phyloP scores from a whole-genome alignment of 768 basidiomycete genomes.

The Tylopilus rubrobrunneus region DNA sequence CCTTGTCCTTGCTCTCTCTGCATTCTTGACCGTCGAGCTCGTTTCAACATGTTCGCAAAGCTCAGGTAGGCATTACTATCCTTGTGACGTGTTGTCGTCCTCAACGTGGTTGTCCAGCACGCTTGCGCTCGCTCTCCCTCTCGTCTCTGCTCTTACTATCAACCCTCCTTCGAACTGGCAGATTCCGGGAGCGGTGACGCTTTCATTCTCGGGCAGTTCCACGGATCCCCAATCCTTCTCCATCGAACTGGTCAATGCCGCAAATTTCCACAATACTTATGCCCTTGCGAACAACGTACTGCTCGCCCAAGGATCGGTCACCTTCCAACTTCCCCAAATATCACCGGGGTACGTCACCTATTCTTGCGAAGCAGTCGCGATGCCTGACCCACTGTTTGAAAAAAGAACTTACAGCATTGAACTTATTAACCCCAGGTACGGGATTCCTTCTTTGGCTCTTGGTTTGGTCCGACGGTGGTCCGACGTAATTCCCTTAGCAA shows the following conservation, averaged over 20 bases:
- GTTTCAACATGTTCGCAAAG: constrained; percentile 47
- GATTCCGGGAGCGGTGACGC: constrained; percentile 33
- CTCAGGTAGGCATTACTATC: constrained; percentile 35
- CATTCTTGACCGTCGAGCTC: background rate
- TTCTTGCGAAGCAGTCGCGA: background rate
- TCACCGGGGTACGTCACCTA: constrained; percentile 36
- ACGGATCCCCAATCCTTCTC: constrained; percentile 43
- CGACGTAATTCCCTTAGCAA: constrained; percentile 27
- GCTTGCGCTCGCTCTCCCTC: constrained; percentile 43
- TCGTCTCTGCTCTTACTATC: constrained; percentile 44
- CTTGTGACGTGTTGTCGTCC: background rate
- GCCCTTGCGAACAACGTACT: constrained; percentile 54
- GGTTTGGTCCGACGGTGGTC: background rate
- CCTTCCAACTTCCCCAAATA: constrained; percentile 45
- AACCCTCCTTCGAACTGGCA: constrained; percentile 32
- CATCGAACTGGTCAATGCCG: constrained; percentile 43
- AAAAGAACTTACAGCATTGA: constrained; percentile 42
- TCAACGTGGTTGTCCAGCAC: constrained; percentile 26
- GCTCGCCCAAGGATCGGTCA: constrained; percentile 4
- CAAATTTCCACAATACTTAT: constrained; percentile 46
- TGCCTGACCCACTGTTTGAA: background rate
- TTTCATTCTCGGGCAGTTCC: constrained; percentile 43
- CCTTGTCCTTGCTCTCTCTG: constrained; percentile 1
- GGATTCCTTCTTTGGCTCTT: background rate
- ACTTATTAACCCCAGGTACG: constrained; percentile 42